These are phyloP conservation scores for Penicillium sp. DNA, from an alignment of 2,329 filamentous ascomycete genomes.

Conservation along the genomic window DNA sequence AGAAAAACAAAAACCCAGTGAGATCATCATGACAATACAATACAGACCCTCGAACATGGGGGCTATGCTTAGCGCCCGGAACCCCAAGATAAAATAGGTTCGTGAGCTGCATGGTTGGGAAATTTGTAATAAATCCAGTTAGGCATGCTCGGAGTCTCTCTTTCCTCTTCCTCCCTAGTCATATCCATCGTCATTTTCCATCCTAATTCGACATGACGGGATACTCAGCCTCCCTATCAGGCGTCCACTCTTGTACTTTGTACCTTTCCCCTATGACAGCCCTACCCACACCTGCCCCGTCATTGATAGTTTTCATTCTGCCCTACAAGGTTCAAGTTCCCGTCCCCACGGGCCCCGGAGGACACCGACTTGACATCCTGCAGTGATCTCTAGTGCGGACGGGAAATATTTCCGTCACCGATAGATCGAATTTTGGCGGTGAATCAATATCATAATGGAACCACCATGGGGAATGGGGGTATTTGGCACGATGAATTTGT, in stretches of 20 bases:
- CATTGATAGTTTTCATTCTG: not conserved
- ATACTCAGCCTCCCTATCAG: constrained; percentile 5
- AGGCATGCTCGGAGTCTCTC: not conserved
- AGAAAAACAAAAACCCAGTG: not conserved
- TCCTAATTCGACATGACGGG: not conserved
- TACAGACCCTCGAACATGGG: not conserved
- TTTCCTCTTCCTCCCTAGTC: no score
- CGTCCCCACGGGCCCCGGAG: constrained; percentile 2
- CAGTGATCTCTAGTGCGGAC: not conserved
- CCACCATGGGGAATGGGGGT: not conserved
- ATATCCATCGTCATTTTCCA: not conserved
- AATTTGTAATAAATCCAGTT: not conserved
- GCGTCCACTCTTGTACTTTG: not conserved
- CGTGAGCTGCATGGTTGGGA: not conserved
- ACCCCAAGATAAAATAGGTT: not conserved
- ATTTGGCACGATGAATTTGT: not conserved
- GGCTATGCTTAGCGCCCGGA: not conserved
- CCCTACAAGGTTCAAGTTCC: constrained; percentile 3
- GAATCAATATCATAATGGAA: not conserved
- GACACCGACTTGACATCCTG: not conserved
- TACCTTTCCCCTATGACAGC: not conserved
- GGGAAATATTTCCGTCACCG: not conserved
- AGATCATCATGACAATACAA: not conserved
- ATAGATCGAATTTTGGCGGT: not conserved
- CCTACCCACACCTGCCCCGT: not conserved